phyloP scores from a whole-genome alignment of 78 protist genomes.

The Dictyostelium firmibasis region DNA sequence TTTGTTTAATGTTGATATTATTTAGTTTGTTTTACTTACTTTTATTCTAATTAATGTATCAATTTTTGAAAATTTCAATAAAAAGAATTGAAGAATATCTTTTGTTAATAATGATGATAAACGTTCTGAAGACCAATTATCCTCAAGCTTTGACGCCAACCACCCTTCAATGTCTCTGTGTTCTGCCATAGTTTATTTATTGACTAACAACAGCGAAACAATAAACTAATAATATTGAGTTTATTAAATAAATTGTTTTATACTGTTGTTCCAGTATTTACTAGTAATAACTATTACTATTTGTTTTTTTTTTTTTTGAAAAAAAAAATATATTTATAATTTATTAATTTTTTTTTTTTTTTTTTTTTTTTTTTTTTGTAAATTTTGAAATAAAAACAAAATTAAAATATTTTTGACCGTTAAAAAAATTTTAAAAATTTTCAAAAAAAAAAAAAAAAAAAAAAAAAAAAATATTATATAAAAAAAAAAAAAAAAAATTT shows the following conservation, averaged over 20 bases:
- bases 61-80: constrained; percentile 56
- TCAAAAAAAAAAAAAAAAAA: too few species aligned
- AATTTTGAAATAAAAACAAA: too few species aligned
- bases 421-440: too few species aligned
- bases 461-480: too few species aligned
- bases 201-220: background rate
- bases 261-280: background rate
- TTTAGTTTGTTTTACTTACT: too few species aligned
- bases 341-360: too few species aligned
- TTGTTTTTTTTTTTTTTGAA: background rate
- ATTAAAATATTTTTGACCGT: too few species aligned
- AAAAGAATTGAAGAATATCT: constrained; percentile 55
- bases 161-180: constrained; percentile 78
- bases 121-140: constrained; percentile 37
- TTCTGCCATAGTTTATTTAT: background rate
- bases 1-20: too few species aligned
- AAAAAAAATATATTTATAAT: too few species aligned
- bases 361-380: too few species aligned
- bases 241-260: too few species aligned
- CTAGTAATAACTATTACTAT: background rate
- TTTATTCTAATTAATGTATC: constrained; percentile 51
- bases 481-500: too few species aligned
- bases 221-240: background rate
- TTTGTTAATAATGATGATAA: constrained; percentile 32
- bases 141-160: constrained; percentile 59